Percentiles rank a stretch among this genome's conserved stretches.
Conservation (phyloP, 2,329 filamentous ascomycete species). For the Raffaelea deltoideospora region DNA sequence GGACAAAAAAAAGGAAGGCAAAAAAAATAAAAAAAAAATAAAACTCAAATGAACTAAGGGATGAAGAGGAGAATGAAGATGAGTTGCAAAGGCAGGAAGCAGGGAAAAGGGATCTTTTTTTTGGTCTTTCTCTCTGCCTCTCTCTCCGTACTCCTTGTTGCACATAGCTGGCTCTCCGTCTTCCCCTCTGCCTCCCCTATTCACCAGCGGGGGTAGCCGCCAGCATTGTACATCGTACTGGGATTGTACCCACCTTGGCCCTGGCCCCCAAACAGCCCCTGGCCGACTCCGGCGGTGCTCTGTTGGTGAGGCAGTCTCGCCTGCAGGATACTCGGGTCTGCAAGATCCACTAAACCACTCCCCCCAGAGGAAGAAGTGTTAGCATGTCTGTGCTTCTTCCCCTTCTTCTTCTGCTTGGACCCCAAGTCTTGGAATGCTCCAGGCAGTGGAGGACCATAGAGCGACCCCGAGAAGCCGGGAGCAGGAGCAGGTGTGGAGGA, state of each 20-base stretch:
- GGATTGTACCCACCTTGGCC: constrained; percentile 90
- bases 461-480: constrained; percentile 79
- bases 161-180: too few species aligned
- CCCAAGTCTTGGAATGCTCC: constrained; percentile 82
- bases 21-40: constrained; percentile 4
- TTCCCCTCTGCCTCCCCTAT: constrained; percentile 8
- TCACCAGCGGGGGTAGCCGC: constrained; percentile 55
- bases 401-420: constrained; percentile 99
- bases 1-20: constrained; percentile 4
- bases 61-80: constrained; percentile 2
- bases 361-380: constrained; percentile 99
- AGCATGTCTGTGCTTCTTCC: constrained; percentile 99
- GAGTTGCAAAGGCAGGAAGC: not conserved
- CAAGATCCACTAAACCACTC: constrained; percentile 99
- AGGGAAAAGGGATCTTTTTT: not conserved
- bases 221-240: constrained; percentile 67
- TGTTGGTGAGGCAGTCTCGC: constrained; percentile 81
- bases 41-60: constrained; percentile 1
- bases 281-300: constrained; percentile 69
- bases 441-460: constrained; percentile 76
- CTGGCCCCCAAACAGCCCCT: constrained; percentile 80
- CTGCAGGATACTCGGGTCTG: constrained; percentile 98
- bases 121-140: constrained; percentile 1
- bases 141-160: not conserved
- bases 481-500: constrained; percentile 75